Conservation (phyloP, 1,284 basidiomycete genomes). For the Cryptococcus sp. region DNA sequence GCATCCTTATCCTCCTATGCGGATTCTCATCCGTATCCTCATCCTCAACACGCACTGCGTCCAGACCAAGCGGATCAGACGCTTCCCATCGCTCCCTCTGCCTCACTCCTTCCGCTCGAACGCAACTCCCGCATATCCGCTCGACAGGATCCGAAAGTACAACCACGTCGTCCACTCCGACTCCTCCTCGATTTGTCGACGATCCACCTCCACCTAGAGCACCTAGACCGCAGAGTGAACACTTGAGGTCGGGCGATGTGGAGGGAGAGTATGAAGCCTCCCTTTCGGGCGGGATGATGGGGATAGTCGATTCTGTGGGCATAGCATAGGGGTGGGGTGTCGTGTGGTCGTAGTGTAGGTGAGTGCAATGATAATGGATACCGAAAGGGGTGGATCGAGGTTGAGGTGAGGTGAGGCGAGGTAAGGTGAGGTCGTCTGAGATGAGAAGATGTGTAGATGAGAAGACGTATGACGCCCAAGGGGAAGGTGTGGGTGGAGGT, state of each 20-base stretch:
- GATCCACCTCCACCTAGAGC: constrained; percentile 3
- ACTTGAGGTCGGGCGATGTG: constrained; percentile 25
- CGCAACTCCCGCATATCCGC: constrained; percentile 32
- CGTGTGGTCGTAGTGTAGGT: no score
- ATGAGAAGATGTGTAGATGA: no score
- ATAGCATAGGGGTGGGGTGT: constrained; percentile 19
- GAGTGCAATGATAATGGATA: no score
- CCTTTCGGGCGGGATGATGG: constrained; percentile 9
- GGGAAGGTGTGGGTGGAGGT: no score
- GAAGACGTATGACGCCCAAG: no score
- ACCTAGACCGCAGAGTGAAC: constrained; percentile 33
- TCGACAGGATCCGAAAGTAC: constrained; percentile 24
- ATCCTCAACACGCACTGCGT: background rate
- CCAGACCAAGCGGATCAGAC: background rate
- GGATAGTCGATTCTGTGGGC: constrained; percentile 36
- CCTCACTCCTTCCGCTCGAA: constrained; percentile 9
- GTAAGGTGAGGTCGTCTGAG: no score
- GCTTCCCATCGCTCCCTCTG: background rate
- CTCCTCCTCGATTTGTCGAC: background rate
- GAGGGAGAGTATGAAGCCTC: constrained; percentile 5
- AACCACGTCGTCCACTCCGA: constrained; percentile 15
- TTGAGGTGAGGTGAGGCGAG: no score
- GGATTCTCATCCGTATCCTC: background rate
- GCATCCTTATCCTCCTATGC: no score
- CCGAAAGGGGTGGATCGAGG: no score